Base-by-base conservation (phyloP, 1,139 yeast genomes). In the Candida gigantensis region DNA sequence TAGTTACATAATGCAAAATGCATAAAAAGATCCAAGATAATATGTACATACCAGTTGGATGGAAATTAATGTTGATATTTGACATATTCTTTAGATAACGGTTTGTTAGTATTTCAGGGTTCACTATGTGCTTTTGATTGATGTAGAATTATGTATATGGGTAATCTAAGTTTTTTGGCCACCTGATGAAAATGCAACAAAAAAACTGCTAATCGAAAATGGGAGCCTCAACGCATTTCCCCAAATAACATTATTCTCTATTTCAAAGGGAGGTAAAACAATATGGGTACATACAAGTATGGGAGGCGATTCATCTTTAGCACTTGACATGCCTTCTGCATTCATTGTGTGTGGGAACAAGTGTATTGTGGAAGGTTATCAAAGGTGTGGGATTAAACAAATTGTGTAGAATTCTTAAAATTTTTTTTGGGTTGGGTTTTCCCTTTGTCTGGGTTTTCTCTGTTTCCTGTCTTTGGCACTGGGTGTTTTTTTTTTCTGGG, bases 1-100 rank as follows among this genome's bases (percentile, higher is more conserved):
- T n/a, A n/a, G n/a, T n/a, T n/a, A n/a, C n/a, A n/a, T n/a, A n/a
- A n/a, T n/a, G n/a, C n/a, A n/a, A n/a, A n/a, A n/a, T n/a, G n/a
- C n/a, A 27, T 19, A n/a, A 19, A 16, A 6, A 28, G 13, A 27
- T n/a, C 11, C 6, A 5, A 31, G 42, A 54, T n/a, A n/a, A n/a
- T n/a, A n/a, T n/a, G n/a, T n/a, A n/a, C 60, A 35, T 54, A 55
- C 60, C 44, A 27, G 42, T 48, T 8, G 61, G 61, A 43, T 48
- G 55, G 30, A 56, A 52, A 14, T 40, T 50, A 11, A 44, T 36
- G 21, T 41, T 38, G 30, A 33, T 32, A 11, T 18, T 30, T 10
- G 38, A 15, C 37, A 16, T 40, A 32, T 35, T 27, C 32, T 30
- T 14, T 27, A 16, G 28, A 23, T 10, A 9, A 27, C 10, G 7